Evolutionary conservation across 768 basidiomycete genomes (phyloP), one percentile per base, ranked within the genome.

Genomic region (Agaricus sinodeliciosus): DNA sequence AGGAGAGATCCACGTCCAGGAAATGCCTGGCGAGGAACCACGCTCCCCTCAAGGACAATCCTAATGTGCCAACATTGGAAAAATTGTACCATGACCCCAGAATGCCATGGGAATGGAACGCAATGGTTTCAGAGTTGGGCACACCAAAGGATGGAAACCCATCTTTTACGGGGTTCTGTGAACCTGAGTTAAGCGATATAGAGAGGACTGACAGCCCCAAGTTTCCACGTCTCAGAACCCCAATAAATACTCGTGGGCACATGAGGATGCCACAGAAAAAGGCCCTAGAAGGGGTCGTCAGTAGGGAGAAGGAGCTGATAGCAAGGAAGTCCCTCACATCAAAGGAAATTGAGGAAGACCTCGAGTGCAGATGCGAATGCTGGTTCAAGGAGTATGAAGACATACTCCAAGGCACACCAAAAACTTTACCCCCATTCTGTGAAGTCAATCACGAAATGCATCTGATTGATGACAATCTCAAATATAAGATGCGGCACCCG

Each of bases 391-490:
- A 58, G 11, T 63, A 48, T 28, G 16, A 42, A 7, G 62, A 67
- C 25, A 65, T 68, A 6, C 40, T 68, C 13, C 43, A 55, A n/a
- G 63, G 62, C 0, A 48, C 59, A 2, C 60, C 57, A 19, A 37
- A 52, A 3, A 48, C 57, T 18, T 36, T 72, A 15, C 73, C 72
- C 0, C 70, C 70, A 2, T 55, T 66, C 25, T 26, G 65, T 3
- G 68, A 60, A 3, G 62, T 76, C 0, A 75, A 76, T 54, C 72
- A 75, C 43, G 53, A 57, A 0, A 75, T 76, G 15, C 60, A 65
- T 6, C 25, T 56, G 0, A 67, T 72, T 4, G 69, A 75, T 37
- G 61, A 69, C 3, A 48, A 59, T 0, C 62, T 62, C 45, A 27
- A 40, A 8, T 73, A 73, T 46, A 49, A 59, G 0, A 69, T 69